Percentiles rank a stretch among this genome's conserved stretches.
These are phyloP conservation scores for Wolfiporia cocos DNA, from an alignment of 1,284 basidiomycete genomes.

Conservation along the genomic window DNA sequence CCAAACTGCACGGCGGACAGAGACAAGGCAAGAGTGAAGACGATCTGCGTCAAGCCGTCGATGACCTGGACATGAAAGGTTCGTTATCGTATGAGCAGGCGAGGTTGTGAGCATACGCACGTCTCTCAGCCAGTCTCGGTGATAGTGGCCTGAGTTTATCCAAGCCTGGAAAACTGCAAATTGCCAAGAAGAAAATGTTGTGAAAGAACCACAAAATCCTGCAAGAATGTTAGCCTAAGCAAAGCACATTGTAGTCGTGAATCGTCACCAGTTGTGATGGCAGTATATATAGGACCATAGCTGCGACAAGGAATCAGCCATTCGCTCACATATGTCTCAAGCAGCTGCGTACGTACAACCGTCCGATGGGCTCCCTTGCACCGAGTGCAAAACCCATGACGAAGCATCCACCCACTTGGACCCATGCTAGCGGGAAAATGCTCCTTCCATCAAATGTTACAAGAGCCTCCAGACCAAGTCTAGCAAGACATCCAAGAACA, in stretches of 20 bases:
- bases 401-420: constrained; percentile 86
- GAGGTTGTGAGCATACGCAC: constrained; percentile 40
- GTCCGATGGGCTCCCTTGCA: constrained; percentile 64
- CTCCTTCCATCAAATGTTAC: constrained; percentile 67
- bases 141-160: constrained; percentile 57
- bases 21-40: constrained; percentile 73
- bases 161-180: constrained; percentile 85
- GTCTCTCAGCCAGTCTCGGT: constrained; percentile 70
- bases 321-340: too few species aligned
- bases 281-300: constrained; percentile 84
- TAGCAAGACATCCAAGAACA: constrained; percentile 73
- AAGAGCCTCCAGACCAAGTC: constrained; percentile 71
- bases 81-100: too few species aligned
- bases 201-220: constrained; percentile 95
- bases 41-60: constrained; percentile 80
- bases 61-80: constrained; percentile 62
- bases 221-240: not conserved
- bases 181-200: constrained; percentile 97
- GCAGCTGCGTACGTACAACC: constrained; percentile 59
- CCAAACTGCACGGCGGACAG: constrained; percentile 62
- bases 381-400: constrained; percentile 82
- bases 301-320: not conserved
- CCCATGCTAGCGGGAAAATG: constrained; percentile 84
- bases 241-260: too few species aligned
- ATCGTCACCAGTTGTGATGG: constrained; percentile 73